Evolutionary conservation across 2,329 filamentous ascomycete species (phyloP).

Genomic region (Alternaria triticina): DNA sequence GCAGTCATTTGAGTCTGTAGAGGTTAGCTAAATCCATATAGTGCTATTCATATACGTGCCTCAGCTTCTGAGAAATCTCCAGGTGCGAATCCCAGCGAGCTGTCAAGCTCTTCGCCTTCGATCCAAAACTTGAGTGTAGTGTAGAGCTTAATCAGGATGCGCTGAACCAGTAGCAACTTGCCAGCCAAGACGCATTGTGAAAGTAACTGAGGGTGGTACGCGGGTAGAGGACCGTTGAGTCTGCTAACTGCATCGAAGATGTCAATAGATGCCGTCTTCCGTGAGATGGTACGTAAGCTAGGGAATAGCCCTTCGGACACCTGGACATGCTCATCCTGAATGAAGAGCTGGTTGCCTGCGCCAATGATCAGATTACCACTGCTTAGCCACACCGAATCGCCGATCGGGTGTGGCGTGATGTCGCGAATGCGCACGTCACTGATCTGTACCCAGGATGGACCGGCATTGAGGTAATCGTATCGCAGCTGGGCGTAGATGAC

Average conservation of each 20-base stretch:
- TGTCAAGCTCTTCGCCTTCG: conserved; percentile 80
- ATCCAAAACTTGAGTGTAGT: conserved; percentile 81
- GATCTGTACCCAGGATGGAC: conserved; percentile 87
- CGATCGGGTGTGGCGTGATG: conserved; percentile 86
- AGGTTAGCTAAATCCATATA: conserved; percentile 5
- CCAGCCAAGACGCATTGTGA: conserved; percentile 85
- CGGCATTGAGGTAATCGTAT: conserved; percentile 88
- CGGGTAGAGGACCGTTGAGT: conserved; percentile 83
- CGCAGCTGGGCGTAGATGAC: conserved; percentile 84
- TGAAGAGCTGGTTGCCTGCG: conserved; percentile 87
- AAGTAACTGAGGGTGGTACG: conserved; percentile 91
- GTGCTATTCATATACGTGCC: conserved; percentile 39
- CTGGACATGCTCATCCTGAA: conserved; percentile 79
- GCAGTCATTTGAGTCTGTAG: conserved; percentile 46
- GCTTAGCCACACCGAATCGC: conserved; percentile 89
- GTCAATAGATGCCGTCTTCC: conserved; percentile 63
- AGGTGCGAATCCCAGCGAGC: conserved; percentile 68
- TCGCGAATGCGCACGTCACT: conserved; percentile 81
- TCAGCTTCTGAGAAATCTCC: conserved; percentile 57
- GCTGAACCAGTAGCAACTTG: conserved; percentile 73
- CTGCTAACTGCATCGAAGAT: conserved; percentile 82
- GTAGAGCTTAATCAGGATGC: conserved; percentile 74
- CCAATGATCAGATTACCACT: conserved; percentile 86
- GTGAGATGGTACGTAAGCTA: conserved; percentile 58
- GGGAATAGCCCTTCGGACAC: conserved; percentile 66